Evolutionary conservation across 1,284 basidiomycete species (phyloP), one percentile per base, ranked within the genome.

Genomic region (Phaffia rhodozyma): DNA sequence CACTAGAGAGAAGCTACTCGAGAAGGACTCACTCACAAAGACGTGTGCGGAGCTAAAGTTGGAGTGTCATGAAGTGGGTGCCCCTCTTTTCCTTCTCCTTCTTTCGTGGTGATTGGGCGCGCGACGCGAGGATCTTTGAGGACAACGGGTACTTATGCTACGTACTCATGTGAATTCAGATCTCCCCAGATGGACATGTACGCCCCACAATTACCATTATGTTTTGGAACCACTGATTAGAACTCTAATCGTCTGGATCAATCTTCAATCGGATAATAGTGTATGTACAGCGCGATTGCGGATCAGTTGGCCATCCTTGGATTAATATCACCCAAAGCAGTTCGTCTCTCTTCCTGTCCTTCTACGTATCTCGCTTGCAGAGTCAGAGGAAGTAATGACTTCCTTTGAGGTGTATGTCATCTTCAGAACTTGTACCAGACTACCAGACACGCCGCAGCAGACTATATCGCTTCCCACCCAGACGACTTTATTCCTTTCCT

Each of bases 401-500:
- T 5, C 20, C 48, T 56, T 32, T 27, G 21, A 20, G 32, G 55
- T 18, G 13, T 20, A 27, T 30, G 20, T 20, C 1, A 3, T 58
- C 20, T 48, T n/a, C 54, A 65, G 63, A 65, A 65, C 55, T 43
- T n/a, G 16, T 59, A 65, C 34, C 25, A 77, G 23, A 78, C 77
- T 25, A 81, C 84, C 49, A 86, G 96, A 34, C 74, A 73, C 16
- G 82, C 84, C 4, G 91, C 94, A 1, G 85, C 93, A 0, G 75
- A 82, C 59, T 96, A 90, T 75, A 92, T 99, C 73, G 82, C 83
- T 43, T 76, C 81, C 7, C 89, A 98, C 75, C 83, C 84, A 1
- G 86, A 93, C 72, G 89, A 93, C 70, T 99, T 98, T 73, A 78
- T 97, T 53, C 94, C 93, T 11, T 99, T 97, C 79, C 79, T 98